Conservation (phyloP, 352 stramenopile species). For the Phytophthora chlamydospora region DNA sequence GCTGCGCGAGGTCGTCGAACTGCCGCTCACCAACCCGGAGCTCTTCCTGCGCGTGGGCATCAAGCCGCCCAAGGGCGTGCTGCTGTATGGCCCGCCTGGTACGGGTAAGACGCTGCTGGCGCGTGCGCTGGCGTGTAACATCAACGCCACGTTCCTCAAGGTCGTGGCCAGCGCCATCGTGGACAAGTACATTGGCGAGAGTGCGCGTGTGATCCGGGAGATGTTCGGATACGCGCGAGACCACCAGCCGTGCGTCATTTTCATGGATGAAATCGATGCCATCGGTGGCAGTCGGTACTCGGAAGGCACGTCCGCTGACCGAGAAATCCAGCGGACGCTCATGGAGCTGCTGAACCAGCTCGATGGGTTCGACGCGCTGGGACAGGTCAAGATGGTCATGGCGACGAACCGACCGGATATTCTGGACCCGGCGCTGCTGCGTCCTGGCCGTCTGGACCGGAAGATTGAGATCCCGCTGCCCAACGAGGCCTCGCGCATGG, state of each 20-base stretch:
- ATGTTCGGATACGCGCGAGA: conserved; percentile 98
- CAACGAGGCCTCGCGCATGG: conserved; percentile 97
- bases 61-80: conserved; percentile 97
- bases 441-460: conserved; percentile 97
- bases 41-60: conserved; percentile 98
- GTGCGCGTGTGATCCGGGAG: conserved; percentile 98
- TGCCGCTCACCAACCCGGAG: conserved; percentile 99
- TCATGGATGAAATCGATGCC: conserved; percentile 99
- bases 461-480: conserved; percentile 99
- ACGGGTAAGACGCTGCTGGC: conserved; percentile 99
- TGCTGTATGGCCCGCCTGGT: conserved; percentile 98
- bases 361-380: conserved; percentile 99
- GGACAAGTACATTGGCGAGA: conserved; percentile 99
- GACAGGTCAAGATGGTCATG: conserved; percentile 99
- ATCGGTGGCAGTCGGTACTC: conserved; percentile 98
- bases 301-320: conserved; percentile 95
- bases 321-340: conserved; percentile 99
- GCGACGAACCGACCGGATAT: conserved; percentile 99
- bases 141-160: conserved; percentile 99
- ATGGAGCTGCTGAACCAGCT: conserved; percentile 99
- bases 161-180: conserved; percentile 99
- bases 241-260: conserved; percentile 99
- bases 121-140: conserved; percentile 98
- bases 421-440: conserved; percentile 97
- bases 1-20: conserved; percentile 96